Percentiles rank a stretch among this genome's conserved stretches.
Evolutionary conservation across 345 rosid species (phyloP).

Genomic region (Cardamine resedifolia): DNA sequence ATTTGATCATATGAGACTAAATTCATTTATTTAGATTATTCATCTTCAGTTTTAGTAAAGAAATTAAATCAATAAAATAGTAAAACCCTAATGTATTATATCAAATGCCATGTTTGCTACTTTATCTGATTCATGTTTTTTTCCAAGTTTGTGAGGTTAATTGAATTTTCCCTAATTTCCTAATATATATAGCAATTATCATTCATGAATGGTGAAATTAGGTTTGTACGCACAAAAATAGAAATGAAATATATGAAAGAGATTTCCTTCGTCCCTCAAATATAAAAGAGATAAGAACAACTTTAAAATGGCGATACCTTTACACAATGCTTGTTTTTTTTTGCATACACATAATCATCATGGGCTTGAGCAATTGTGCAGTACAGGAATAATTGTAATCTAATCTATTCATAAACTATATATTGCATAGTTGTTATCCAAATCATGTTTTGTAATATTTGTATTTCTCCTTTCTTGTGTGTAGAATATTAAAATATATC

Average conservation of each 20-base stretch:
- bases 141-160: constrained; percentile 21
- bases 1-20: neutral
- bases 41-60: neutral
- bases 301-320: neutral
- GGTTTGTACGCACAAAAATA: constrained; percentile 28
- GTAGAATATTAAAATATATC: neutral
- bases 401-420: neutral
- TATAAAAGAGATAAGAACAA: constrained; percentile 34
- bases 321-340: neutral
- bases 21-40: neutral
- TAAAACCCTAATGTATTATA: neutral
- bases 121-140: constrained; percentile 18
- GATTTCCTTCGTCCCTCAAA: constrained; percentile 14
- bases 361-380: constrained; percentile 1
- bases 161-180: constrained; percentile 15
- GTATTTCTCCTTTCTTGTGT: neutral
- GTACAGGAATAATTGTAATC: neutral
- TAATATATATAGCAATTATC: constrained; percentile 19
- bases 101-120: neutral
- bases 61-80: neutral
- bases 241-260: constrained; percentile 16
- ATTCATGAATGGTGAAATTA: constrained; percentile 18
- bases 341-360: constrained; percentile 13
- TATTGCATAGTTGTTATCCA: constrained; percentile 5
- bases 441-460: neutral